Conservation (phyloP, 169 alveolate species). For the Eimeria necatrix region DNA sequence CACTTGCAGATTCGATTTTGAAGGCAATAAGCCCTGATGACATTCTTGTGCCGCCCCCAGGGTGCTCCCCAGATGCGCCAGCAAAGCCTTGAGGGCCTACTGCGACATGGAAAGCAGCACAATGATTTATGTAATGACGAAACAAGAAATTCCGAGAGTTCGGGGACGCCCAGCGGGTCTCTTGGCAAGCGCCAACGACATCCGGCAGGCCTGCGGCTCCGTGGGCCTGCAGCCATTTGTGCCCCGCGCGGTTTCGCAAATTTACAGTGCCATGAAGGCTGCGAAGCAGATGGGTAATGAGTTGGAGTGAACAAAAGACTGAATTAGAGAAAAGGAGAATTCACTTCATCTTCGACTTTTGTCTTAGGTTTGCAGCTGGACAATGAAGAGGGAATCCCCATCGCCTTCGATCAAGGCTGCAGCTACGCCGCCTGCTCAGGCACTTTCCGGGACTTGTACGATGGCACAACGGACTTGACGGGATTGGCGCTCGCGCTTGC, state of each 20-base stretch:
- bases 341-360: no score
- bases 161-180: slow-evolving; percentile 77
- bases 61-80: slow-evolving; percentile 92
- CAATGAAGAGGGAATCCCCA: slow-evolving; percentile 90
- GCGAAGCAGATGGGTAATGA: slow-evolving; percentile 89
- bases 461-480: slow-evolving; percentile 77
- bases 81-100: slow-evolving; percentile 92
- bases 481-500: slow-evolving; percentile 58
- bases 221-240: slow-evolving; percentile 93
- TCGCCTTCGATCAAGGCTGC: slow-evolving; percentile 92
- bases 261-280: slow-evolving; percentile 88
- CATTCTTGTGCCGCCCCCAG: not conserved
- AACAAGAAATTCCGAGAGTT: slow-evolving; percentile 80
- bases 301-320: not conserved
- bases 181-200: slow-evolving; percentile 88
- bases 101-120: slow-evolving; percentile 92
- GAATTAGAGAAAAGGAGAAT: not conserved
- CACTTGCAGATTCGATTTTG: no score
- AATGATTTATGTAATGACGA: slow-evolving; percentile 87
- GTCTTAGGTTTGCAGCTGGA: slow-evolving; percentile 82
- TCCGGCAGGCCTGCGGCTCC: slow-evolving; percentile 91
- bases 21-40: not conserved
- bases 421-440: slow-evolving; percentile 89
- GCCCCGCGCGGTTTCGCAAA: slow-evolving; percentile 87
- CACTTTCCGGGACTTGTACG: slow-evolving; percentile 67